These are phyloP conservation scores for Ananas comosus DNA, from an alignment of 176 grass and related monocot genomes.

Conservation along the genomic window DNA sequence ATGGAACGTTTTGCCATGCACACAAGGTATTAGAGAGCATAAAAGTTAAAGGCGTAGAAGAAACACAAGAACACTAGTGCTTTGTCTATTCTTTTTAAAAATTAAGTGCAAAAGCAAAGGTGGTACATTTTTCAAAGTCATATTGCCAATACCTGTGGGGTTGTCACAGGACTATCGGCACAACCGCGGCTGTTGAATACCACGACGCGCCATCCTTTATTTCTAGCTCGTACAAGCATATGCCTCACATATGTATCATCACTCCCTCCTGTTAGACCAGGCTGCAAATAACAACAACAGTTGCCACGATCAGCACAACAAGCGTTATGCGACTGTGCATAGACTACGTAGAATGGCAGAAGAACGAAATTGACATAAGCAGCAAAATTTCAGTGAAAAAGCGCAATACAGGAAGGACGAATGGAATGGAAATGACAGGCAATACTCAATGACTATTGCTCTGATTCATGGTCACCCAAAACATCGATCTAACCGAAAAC, in stretches of 20 bases:
- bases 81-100: neutral
- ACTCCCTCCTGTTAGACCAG: conserved; percentile 89
- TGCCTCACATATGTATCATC: conserved; percentile 94
- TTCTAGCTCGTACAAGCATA: conserved; percentile 92
- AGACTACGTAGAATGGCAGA: too few species aligned
- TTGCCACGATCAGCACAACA: neutral
- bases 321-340: neutral
- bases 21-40: too few species aligned
- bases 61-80: neutral
- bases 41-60: too few species aligned
- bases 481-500: too few species aligned
- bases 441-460: too few species aligned
- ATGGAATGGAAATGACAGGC: too few species aligned
- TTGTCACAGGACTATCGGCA: conserved; percentile 76
- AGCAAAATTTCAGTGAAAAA: too few species aligned
- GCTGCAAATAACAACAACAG: conserved; percentile 37
- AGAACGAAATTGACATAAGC: too few species aligned
- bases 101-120: neutral
- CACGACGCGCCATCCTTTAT: conserved; percentile 71
- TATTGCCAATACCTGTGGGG: conserved; percentile 59
- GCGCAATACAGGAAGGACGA: too few species aligned
- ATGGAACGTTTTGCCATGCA: too few species aligned
- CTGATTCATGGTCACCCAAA: too few species aligned
- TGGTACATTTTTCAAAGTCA: neutral
- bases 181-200: conserved; percentile 96